Evolutionary conservation across 75 land plant genomes (phyloP).

Genomic region (Ceratopteris richardii): DNA sequence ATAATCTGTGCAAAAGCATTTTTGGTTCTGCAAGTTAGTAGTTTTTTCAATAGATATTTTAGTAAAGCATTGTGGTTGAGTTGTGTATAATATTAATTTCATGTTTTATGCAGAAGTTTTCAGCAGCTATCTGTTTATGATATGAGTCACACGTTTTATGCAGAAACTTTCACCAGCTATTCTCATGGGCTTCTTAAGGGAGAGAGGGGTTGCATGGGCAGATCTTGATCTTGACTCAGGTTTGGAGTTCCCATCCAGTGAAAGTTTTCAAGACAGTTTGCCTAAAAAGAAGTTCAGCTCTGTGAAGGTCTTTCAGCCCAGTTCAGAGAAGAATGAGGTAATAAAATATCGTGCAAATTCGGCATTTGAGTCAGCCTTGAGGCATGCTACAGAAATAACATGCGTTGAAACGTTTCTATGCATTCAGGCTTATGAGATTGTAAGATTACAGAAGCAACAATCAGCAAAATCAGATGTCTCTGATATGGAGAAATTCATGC

Average conservation of each 20-base stretch:
- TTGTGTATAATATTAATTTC: too few relatives aligned
- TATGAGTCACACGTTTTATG: conserved; percentile 10
- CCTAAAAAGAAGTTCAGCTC: not conserved
- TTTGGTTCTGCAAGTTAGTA: conserved; percentile 39
- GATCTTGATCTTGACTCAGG: conserved; percentile 13
- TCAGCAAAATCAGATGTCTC: conserved; percentile 13
- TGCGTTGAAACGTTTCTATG: too few relatives aligned
- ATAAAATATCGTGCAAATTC: not conserved
- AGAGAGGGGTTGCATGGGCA: conserved; percentile 28
- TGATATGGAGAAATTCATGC: conserved; percentile 20
- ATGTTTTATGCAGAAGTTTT: too few relatives aligned
- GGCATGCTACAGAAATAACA: too few relatives aligned
- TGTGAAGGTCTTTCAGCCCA: not conserved
- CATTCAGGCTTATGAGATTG: too few relatives aligned
- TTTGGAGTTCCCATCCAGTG: not conserved
- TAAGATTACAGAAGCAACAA: conserved; percentile 23
- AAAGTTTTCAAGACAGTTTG: too few relatives aligned
- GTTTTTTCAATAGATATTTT: not conserved
- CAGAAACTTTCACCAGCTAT: conserved; percentile 31
- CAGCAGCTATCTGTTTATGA: too few relatives aligned
- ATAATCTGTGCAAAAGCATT: conserved; percentile 43
- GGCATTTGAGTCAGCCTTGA: too few relatives aligned
- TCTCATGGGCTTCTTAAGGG: conserved; percentile 22
- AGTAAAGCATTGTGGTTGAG: not conserved
- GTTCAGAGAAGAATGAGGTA: not conserved